A percentile compares a stretch with the other conserved stretches of the same genome.
Evolutionary conservation across 2,329 filamentous ascomycete species (phyloP).

Genomic region (Penicillium sp.): DNA sequence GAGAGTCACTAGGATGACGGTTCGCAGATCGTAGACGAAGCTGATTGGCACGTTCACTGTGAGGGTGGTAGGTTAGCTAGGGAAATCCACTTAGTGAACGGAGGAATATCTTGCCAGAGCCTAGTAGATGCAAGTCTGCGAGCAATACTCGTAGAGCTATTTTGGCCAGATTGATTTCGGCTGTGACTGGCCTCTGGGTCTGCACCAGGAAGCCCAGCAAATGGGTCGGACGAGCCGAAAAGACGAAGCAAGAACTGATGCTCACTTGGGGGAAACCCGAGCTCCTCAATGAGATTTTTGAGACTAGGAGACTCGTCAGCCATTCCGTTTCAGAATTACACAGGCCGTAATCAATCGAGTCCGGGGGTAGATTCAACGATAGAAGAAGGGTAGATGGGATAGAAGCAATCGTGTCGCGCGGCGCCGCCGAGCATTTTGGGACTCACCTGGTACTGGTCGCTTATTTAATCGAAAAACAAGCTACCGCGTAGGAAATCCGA

Average conservation of each 20-base stretch:
- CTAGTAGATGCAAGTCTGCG: neutral
- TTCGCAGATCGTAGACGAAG: neutral
- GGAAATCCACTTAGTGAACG: neutral
- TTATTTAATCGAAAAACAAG: neutral
- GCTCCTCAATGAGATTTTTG: neutral
- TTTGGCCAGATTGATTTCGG: neutral
- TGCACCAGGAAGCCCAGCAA: neutral
- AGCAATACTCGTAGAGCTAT: neutral
- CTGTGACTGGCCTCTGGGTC: neutral
- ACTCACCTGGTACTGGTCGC: neutral
- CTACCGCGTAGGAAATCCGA: neutral
- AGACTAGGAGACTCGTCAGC: neutral
- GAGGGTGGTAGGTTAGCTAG: neutral
- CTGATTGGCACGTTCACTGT: constrained; percentile 1
- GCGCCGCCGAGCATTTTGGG: neutral
- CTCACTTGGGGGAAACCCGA: constrained; percentile 1
- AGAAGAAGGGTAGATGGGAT: neutral
- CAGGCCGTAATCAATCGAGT: neutral
- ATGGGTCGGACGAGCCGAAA: neutral
- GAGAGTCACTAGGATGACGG: neutral
- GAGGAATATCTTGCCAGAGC: neutral
- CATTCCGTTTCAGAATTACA: neutral
- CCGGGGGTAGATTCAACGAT: neutral
- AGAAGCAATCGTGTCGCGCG: neutral
- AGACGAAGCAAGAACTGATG: constrained; percentile 2